phyloP scores from a whole-genome alignment of 2,329 filamentous ascomycete species.

The Diplodia corticola region DNA sequence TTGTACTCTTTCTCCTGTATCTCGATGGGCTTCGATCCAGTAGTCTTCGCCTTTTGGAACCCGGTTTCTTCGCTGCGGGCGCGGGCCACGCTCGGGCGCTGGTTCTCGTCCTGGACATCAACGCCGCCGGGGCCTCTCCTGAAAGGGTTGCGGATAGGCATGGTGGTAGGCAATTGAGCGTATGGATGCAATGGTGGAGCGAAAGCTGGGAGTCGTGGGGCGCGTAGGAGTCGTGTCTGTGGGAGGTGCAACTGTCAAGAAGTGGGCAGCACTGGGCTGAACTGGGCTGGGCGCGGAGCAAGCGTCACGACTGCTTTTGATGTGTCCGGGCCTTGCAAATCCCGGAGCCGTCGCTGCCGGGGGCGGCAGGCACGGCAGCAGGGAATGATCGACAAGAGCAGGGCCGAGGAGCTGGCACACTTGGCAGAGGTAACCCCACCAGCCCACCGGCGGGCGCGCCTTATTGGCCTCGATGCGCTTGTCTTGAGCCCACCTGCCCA shows the following conservation, averaged over 20 bases:
- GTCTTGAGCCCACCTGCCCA: background rate
- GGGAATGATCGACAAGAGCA: constrained; percentile 13
- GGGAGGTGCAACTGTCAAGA: background rate
- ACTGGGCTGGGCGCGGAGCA: background rate
- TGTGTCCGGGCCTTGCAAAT: background rate
- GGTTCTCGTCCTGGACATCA: constrained; percentile 36
- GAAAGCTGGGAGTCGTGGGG: background rate
- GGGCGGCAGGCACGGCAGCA: constrained; percentile 7
- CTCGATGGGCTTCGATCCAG: constrained; percentile 43
- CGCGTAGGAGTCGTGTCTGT: background rate
- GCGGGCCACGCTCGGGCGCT: constrained; percentile 26
- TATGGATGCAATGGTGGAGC: background rate
- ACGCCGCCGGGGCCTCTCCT: constrained; percentile 36
- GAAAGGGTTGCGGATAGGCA: constrained; percentile 47
- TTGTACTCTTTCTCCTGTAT: constrained; percentile 54
- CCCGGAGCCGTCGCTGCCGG: constrained; percentile 10
- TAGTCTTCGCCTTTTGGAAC: constrained; percentile 38
- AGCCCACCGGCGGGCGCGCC: background rate
- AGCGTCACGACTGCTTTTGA: constrained; percentile 20
- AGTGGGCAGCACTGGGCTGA: constrained; percentile 6
- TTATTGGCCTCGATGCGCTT: constrained; percentile 9
- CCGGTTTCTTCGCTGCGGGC: constrained; percentile 12
- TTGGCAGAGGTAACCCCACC: constrained; percentile 9
- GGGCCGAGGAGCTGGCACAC: constrained; percentile 15
- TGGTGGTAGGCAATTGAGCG: constrained; percentile 25